Conservation (phyloP, 306 rosid species). For the Rosa chinensis region DNA sequence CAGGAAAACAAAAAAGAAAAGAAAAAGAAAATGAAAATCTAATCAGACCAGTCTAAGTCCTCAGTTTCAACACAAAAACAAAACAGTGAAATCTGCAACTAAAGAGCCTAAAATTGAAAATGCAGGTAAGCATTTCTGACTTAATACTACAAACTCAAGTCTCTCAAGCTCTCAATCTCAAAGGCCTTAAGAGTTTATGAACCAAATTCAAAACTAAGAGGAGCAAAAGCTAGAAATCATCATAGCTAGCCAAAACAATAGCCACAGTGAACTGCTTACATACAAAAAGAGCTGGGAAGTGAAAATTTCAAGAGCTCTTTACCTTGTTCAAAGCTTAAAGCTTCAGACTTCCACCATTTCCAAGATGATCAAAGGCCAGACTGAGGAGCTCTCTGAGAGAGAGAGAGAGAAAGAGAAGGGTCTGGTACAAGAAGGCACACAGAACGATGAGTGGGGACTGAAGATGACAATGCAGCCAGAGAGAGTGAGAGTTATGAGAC, state of each 20-base stretch:
- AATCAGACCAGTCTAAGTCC: background rate
- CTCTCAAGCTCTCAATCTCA: background rate
- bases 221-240: background rate
- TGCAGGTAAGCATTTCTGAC: background rate
- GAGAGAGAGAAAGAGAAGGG: background rate
- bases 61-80: background rate
- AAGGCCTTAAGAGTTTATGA: background rate
- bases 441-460: constrained; percentile 5
- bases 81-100: background rate
- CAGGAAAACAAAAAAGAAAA: background rate
- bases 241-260: background rate
- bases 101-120: background rate
- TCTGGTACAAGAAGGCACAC: background rate
- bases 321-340: constrained; percentile 15
- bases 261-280: background rate
- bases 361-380: background rate
- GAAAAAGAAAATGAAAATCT: background rate
- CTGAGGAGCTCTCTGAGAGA: background rate
- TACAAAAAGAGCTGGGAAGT: background rate
- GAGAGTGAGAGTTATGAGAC: background rate
- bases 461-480: background rate
- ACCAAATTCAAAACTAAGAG: background rate
- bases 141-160: background rate
- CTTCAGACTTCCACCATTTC: constrained; percentile 17
- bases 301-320: background rate